Base-by-base conservation (phyloP, 2,329 filamentous ascomycete species). In the Neocatenulostroma microsporum region DNA sequence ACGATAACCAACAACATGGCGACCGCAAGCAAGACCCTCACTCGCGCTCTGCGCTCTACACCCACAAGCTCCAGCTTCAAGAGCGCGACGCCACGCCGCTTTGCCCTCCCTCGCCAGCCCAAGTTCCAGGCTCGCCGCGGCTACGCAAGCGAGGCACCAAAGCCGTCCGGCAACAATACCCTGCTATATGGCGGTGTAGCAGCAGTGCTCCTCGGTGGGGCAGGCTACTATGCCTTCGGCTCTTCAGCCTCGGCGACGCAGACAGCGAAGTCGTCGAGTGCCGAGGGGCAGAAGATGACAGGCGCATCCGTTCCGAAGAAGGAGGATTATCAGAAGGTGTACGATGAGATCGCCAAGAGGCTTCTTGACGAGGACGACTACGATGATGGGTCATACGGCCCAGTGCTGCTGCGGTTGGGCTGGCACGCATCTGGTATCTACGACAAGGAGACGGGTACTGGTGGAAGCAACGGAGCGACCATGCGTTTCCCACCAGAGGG, bases 351-450 rank as follows among this genome's bases (percentile, higher is more conserved):
- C 53, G 88, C 89, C 37, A 66, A 71, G 57, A 73, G 73, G 43
- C 70, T 96, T 37, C 81, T 91, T 63, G 84, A 95, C 67, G 79
- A 94, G 60, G 85, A 91, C 52, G 82, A 95, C 50, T 96, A 96
- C 62, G 89, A 96, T 57, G 89, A 98, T 62, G 89, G 91, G 51
- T 91, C 83, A 69, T 96, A 93, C 61, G 89, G 87, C 39, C 91
- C 89, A 19, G 87, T 96, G 43, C 72, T 96, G 39, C 68, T 96
- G 47, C 79, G 89, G 55, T 76, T 96, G 50, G 89, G 86, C 44
- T 96, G 91, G 89, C 91, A 96, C 69, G 80, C 82, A 48, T 87
- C 81, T 52, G 89, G 89, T 52, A 98, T 91, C 53, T 96, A 82
- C 57, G 89, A 96, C 61, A 83, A 82, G 68, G 76, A 76, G 58